phyloP scores from a whole-genome alignment of 257 asterid genomes.

The Ballota nigra region DNA sequence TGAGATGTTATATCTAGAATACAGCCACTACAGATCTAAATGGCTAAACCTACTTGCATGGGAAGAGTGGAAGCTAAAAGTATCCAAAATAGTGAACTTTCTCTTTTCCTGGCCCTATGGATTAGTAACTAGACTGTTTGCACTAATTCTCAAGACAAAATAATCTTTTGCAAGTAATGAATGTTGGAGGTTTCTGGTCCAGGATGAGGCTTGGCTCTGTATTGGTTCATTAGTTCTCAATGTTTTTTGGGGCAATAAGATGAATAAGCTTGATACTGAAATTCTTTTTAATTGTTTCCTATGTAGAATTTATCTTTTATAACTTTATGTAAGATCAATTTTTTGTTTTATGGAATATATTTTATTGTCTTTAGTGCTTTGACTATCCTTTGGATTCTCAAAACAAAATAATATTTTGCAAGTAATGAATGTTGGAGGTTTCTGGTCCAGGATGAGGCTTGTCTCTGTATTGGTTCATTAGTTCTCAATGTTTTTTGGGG shows the following conservation, averaged over 20 bases:
- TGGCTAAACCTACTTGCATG: background rate
- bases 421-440: background rate
- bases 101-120: background rate
- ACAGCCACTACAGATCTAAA: background rate
- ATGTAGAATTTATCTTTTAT: background rate
- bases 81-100: background rate
- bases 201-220: constrained; percentile 13
- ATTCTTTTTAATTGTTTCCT: background rate
- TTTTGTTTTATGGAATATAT: constrained; percentile 1
- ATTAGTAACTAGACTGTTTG: background rate
- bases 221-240: background rate
- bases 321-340: background rate
- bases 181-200: background rate
- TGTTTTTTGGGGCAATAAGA: constrained; percentile 8
- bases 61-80: background rate
- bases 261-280: background rate
- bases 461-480: background rate
- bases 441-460: constrained; percentile 12
- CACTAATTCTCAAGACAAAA: background rate
- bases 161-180: background rate
- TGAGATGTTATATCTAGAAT: constrained; percentile 2
- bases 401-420: background rate
- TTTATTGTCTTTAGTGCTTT: constrained; percentile 2
- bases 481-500: background rate
- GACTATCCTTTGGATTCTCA: background rate